Evolutionary conservation across 202 grass and related monocot genomes (phyloP).

Genomic region (Carex arenaria): DNA sequence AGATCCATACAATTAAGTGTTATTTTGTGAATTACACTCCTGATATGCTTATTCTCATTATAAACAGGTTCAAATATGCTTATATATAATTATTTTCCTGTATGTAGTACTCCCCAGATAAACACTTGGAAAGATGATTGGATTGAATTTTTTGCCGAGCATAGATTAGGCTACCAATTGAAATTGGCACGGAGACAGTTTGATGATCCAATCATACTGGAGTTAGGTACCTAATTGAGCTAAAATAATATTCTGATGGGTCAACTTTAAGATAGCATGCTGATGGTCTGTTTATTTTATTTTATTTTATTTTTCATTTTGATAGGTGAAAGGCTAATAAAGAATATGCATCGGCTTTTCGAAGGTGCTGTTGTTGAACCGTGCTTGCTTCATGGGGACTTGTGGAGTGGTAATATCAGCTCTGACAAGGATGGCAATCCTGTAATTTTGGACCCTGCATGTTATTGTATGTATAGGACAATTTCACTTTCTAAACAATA

Average conservation of each 20-base stretch:
- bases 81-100: constrained; percentile 4
- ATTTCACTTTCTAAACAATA: background rate
- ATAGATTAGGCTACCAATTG: constrained; percentile 50
- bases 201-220: constrained; percentile 38
- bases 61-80: background rate
- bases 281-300: background rate
- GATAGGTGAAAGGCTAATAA: constrained; percentile 36
- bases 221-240: constrained; percentile 28
- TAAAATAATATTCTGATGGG: background rate
- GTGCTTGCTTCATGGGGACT: constrained; percentile 50
- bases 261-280: background rate
- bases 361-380: constrained; percentile 31
- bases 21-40: background rate
- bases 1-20: constrained; percentile 9
- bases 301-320: background rate
- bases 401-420: constrained; percentile 50
- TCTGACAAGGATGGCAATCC: constrained; percentile 42
- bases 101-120: constrained; percentile 48
- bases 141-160: constrained; percentile 43
- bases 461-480: constrained; percentile 37
- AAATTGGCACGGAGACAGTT: constrained; percentile 32
- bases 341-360: constrained; percentile 36
- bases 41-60: background rate
- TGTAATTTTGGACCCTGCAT: constrained; percentile 51
- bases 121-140: constrained; percentile 47